These are phyloP conservation scores for Cercospora beticola DNA, from an alignment of 2,329 filamentous ascomycete genomes.

Conservation along the genomic window DNA sequence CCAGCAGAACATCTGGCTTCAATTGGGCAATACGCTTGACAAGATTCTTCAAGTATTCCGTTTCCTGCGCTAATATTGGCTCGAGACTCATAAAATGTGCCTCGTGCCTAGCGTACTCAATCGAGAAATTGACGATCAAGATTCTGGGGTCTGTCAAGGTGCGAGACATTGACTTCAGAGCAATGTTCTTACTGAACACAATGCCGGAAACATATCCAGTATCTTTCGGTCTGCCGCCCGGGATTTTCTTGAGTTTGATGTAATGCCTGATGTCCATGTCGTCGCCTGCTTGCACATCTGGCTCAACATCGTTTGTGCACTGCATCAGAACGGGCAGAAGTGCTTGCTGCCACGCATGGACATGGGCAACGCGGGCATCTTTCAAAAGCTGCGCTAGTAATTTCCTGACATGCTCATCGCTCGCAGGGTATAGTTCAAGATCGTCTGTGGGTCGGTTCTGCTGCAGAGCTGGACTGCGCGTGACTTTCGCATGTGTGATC, in stretches of 20 bases:
- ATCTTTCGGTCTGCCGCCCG: conserved; percentile 83
- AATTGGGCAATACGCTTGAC: conserved; percentile 88
- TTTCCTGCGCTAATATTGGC: conserved; percentile 93
- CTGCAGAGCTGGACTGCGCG: conserved; percentile 80
- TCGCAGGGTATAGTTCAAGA: conserved; percentile 83
- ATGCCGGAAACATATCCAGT: conserved; percentile 96
- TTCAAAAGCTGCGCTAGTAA: conserved; percentile 79
- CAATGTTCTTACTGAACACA: conserved; percentile 95
- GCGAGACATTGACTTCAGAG: conserved; percentile 92
- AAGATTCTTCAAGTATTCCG: conserved; percentile 86
- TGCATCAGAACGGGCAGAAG: conserved; percentile 85
- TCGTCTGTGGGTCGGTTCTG: conserved; percentile 22
- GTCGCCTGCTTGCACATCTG: conserved; percentile 84
- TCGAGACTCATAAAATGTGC: conserved; percentile 97
- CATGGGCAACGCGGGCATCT: conserved; percentile 71
- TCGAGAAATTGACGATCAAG: conserved; percentile 87
- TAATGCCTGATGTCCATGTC: conserved; percentile 98
- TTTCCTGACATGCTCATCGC: conserved; percentile 81
- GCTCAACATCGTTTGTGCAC: conserved; percentile 91
- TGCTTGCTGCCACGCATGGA: conserved; percentile 81
- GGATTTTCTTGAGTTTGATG: conserved; percentile 95
- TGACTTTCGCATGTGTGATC: conserved; percentile 40
- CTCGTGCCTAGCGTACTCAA: conserved; percentile 92
- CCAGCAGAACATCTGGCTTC: conserved; percentile 81
- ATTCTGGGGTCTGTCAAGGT: conserved; percentile 82